Conservation (phyloP, 305 asterid genomes). For the Rubia peregrina region DNA sequence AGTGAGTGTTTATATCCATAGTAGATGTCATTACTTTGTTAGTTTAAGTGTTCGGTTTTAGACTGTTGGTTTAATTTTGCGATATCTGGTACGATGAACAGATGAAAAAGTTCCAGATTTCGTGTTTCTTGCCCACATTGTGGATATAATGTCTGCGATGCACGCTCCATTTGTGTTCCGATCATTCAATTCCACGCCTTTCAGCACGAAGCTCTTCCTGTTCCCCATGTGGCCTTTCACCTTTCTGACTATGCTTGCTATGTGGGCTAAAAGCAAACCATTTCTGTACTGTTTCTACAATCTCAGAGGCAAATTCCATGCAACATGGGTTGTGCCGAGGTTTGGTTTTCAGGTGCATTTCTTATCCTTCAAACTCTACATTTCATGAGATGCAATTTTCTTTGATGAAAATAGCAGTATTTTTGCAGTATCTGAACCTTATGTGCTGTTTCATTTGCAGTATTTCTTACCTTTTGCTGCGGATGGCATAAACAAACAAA, state of each 20-base stretch:
- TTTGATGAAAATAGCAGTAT: not conserved
- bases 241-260: conserved; percentile 48
- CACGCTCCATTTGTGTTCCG: conserved; percentile 69
- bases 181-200: conserved; percentile 71
- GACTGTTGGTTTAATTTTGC: not conserved
- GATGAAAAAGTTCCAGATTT: conserved; percentile 74
- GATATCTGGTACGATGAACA: conserved; percentile 20
- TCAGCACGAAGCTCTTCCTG: conserved; percentile 49
- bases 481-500: conserved; percentile 75
- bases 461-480: conserved; percentile 85
- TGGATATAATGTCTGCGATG: conserved; percentile 65
- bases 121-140: conserved; percentile 84
- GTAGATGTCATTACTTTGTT: not conserved
- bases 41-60: not conserved
- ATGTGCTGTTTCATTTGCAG: conserved; percentile 37
- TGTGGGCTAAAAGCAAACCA: conserved; percentile 86
- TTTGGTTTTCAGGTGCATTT: conserved; percentile 72
- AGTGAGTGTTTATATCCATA: conserved; percentile 38
- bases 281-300: conserved; percentile 57
- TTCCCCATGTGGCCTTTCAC: conserved; percentile 68
- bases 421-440: conserved; percentile 11
- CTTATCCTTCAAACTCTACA: conserved; percentile 5
- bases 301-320: conserved; percentile 66
- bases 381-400: not conserved
- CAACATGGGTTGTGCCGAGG: conserved; percentile 84